Percentiles rank a stretch among this genome's conserved stretches.
phyloP scores from a whole-genome alignment of 2,329 filamentous ascomycete species.

The Penicillium sp. region DNA sequence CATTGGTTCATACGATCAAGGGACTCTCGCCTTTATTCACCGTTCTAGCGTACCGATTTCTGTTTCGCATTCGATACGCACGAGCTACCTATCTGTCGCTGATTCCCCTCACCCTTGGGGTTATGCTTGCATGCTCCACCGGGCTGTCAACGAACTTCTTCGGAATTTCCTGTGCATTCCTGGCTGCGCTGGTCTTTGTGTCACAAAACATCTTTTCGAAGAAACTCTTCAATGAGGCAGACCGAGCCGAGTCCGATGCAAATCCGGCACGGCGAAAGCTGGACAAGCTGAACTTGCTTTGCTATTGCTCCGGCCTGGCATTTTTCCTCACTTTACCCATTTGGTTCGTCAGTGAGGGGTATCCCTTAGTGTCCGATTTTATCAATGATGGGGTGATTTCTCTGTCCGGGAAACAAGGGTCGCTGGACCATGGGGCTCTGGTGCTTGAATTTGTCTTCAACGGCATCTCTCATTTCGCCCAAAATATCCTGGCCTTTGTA shows the following conservation, averaged over 20 bases:
- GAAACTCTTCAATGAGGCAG: conserved; percentile 92
- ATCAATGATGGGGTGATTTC: conserved; percentile 77
- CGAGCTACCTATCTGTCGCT: conserved; percentile 83
- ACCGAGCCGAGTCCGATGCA: conserved; percentile 75
- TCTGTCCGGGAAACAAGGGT: conserved; percentile 73
- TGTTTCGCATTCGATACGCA: conserved; percentile 88
- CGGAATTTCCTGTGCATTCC: conserved; percentile 84
- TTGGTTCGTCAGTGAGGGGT: conserved; percentile 90
- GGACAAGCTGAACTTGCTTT: conserved; percentile 94
- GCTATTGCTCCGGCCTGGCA: conserved; percentile 93
- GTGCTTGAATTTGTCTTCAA: conserved; percentile 93
- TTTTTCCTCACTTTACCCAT: conserved; percentile 86
- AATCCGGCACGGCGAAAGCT: conserved; percentile 69
- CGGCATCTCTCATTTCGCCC: conserved; percentile 91
- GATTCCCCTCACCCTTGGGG: conserved; percentile 88
- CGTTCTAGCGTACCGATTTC: conserved; percentile 84
- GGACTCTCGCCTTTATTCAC: conserved; percentile 94
- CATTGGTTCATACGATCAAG: conserved; percentile 97
- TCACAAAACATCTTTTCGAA: conserved; percentile 99
- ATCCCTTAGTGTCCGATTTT: conserved; percentile 74
- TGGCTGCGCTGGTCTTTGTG: conserved; percentile 92
- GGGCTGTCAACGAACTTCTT: conserved; percentile 86
- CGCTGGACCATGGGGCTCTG: conserved; percentile 63
- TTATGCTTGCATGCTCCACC: conserved; percentile 92
- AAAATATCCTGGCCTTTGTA: conserved; percentile 93